Evolutionary conservation across 2,329 filamentous ascomycete genomes (phyloP), one percentile per base, ranked within the genome.

Genomic region (Trichoderma afroharzianum): DNA sequence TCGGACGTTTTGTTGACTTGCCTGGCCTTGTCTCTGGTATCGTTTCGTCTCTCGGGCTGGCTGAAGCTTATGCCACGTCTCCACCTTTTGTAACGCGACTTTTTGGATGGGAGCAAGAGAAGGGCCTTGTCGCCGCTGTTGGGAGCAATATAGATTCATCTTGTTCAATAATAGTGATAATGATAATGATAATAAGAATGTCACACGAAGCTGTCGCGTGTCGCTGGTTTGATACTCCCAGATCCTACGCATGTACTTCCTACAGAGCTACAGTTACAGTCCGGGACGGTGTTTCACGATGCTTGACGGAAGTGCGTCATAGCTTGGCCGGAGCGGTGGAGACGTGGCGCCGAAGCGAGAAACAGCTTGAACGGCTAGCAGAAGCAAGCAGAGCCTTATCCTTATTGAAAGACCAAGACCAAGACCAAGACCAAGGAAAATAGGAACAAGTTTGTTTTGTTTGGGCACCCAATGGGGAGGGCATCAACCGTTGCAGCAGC

Each of bases 221-320:
- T 68, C 24, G 57, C 43, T 50, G 43, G 9, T 50, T 61, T 50
- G 63, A 39, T n/a, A 2, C 32, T n/a, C 47, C 39, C 26, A 18
- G 39, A 26, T 32, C 14, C n/a, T 36, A 21, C 59, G 55, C n/a
- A 32, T 43, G 39, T 43, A n/a, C 15, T n/a, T 36, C 4, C 26
- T 28, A 32, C 15, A 58, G 55, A 43, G 39, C 26, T 58, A 30
- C 14, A 30, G 18, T 26, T 26, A n/a, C 21, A 50, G 14, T n/a
- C 33, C 30, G 18, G 28, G 9, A 50, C 55, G 14, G 18, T 67
- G 63, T 67, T 67, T 67, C 63, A 69, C 68, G 61, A 70, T 63
- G 59, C 57, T 68, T 68, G 47, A 47, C 63, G 18, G 53, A 70
- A 70, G 43, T 71, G 63, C 70, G 70, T 71, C 70, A 71, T 71